These are phyloP conservation scores for Annona squamosa DNA, from an alignment of 164 flowering plant genomes.

Conservation along the genomic window DNA sequence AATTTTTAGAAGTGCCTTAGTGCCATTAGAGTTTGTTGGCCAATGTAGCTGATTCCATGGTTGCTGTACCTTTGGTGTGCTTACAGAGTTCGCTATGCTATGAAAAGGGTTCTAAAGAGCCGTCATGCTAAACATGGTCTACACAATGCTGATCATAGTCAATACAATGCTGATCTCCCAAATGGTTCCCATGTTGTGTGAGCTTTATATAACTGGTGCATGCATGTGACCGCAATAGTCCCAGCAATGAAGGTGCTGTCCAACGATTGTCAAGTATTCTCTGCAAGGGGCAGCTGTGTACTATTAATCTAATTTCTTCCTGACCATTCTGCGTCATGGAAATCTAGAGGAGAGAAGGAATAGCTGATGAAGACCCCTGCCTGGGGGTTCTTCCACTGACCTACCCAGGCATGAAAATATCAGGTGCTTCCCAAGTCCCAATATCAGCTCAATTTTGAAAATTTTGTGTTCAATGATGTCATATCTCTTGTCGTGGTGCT, in stretches of 20 bases:
- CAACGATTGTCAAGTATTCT: not conserved
- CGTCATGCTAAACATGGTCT: slow-evolving; percentile 13
- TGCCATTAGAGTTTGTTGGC: not conserved
- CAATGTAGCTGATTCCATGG: not conserved
- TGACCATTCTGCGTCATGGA: not conserved
- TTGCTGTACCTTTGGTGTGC: not conserved
- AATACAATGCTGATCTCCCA: slow-evolving; percentile 3
- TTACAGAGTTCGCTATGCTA: slow-evolving; percentile 57
- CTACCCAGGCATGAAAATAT: too few relatives aligned
- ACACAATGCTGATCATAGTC: slow-evolving; percentile 10
- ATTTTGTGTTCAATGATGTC: too few relatives aligned
- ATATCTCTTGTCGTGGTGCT: too few relatives aligned
- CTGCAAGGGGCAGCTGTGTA: not conserved
- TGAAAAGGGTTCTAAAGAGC: slow-evolving; percentile 45
- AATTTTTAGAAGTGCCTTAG: not conserved
- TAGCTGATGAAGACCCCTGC: too few relatives aligned
- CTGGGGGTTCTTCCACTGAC: too few relatives aligned
- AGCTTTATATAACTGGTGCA: not conserved
- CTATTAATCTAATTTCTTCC: not conserved
- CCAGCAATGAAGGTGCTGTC: not conserved
- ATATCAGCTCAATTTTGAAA: too few relatives aligned
- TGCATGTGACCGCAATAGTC: not conserved
- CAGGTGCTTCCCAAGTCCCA: too few relatives aligned
- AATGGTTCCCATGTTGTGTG: slow-evolving; percentile 30
- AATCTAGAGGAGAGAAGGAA: not conserved